A percentile compares a stretch with the other conserved stretches of the same genome.
phyloP scores from a whole-genome alignment of 768 basidiomycete genomes.

The Gyrodon lividus region DNA sequence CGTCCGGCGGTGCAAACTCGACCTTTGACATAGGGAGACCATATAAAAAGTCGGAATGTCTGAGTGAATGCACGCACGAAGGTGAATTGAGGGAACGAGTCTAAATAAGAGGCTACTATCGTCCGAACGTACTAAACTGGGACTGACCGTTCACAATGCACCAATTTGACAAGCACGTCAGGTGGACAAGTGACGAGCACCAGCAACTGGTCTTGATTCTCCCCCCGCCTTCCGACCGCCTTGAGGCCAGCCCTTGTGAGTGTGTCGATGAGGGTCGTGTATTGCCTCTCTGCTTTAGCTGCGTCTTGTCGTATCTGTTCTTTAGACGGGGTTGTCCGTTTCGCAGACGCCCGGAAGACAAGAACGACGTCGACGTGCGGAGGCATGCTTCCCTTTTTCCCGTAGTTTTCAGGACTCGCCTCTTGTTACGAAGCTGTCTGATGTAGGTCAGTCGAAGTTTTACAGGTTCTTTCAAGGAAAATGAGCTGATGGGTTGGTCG shows the following conservation, averaged over 20 bases:
- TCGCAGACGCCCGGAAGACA: slow-evolving; percentile 57
- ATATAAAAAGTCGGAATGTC: slow-evolving; percentile 74
- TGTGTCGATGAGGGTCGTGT: slow-evolving; percentile 57
- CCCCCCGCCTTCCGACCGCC: slow-evolving; percentile 76
- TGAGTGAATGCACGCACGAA: slow-evolving; percentile 23
- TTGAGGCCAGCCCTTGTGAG: slow-evolving; percentile 63
- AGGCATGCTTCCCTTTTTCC: slow-evolving; percentile 25
- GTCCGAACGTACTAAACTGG: background rate
- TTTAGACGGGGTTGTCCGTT: slow-evolving; percentile 47
- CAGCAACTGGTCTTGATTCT: slow-evolving; percentile 69
- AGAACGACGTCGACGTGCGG: slow-evolving; percentile 74
- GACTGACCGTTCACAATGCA: slow-evolving; percentile 72
- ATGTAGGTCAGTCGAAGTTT: no score
- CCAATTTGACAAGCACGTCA: slow-evolving; percentile 58
- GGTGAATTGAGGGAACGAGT: background rate
- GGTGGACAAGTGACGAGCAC: slow-evolving; percentile 74
- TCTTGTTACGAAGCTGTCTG: no score
- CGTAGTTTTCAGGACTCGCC: background rate
- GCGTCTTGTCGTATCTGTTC: slow-evolving; percentile 61
- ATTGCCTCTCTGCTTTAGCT: slow-evolving; percentile 66
- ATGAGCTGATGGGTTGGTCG: no score
- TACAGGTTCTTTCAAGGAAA: no score
- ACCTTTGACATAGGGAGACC: slow-evolving; percentile 61
- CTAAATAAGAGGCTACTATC: background rate
- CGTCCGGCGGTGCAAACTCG: slow-evolving; percentile 39